Evolutionary conservation across 1,284 basidiomycete genomes (phyloP).

Genomic region (Cutaneotrichosporon daszewskae): DNA sequence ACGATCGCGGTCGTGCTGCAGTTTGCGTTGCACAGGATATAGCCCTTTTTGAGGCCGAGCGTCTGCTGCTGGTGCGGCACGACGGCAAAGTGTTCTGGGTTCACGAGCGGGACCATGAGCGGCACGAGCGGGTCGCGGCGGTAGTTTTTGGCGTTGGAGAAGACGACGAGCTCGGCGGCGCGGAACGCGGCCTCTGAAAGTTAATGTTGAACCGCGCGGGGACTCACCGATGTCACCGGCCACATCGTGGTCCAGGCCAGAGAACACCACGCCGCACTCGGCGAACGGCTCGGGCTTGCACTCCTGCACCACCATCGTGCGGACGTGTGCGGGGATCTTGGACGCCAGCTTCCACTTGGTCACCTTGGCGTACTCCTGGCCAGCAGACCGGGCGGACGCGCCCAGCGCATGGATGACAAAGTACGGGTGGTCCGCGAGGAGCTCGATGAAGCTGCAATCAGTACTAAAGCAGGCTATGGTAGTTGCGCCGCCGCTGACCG

Average conservation of each 20-base stretch:
- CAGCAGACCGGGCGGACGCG: constrained; percentile 82
- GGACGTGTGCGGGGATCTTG: constrained; percentile 65
- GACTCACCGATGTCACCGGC: constrained; percentile 86
- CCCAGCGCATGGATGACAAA: constrained; percentile 83
- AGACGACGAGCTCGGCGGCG: constrained; percentile 81
- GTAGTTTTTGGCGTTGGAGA: constrained; percentile 98
- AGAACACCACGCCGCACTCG: constrained; percentile 86
- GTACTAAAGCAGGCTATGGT: neutral
- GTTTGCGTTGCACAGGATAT: constrained; percentile 98
- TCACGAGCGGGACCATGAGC: constrained; percentile 94
- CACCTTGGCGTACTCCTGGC: constrained; percentile 71
- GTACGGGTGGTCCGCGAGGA: constrained; percentile 84
- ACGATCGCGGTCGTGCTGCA: constrained; percentile 95
- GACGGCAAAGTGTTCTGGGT: constrained; percentile 79
- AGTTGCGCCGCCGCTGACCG: too few relatives aligned
- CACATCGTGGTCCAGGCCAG: constrained; percentile 87
- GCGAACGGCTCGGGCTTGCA: constrained; percentile 73
- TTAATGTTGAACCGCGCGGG: neutral
- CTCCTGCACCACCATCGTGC: constrained; percentile 67
- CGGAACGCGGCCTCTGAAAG: constrained; percentile 78
- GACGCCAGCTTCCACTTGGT: constrained; percentile 86
- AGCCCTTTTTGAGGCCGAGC: constrained; percentile 75
- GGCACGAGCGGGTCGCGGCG: constrained; percentile 91
- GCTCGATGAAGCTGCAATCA: constrained; percentile 64
- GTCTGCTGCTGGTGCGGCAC: constrained; percentile 71